Conservation (phyloP, 1,284 basidiomycete genomes). For the Rhizoctonia solani region DNA sequence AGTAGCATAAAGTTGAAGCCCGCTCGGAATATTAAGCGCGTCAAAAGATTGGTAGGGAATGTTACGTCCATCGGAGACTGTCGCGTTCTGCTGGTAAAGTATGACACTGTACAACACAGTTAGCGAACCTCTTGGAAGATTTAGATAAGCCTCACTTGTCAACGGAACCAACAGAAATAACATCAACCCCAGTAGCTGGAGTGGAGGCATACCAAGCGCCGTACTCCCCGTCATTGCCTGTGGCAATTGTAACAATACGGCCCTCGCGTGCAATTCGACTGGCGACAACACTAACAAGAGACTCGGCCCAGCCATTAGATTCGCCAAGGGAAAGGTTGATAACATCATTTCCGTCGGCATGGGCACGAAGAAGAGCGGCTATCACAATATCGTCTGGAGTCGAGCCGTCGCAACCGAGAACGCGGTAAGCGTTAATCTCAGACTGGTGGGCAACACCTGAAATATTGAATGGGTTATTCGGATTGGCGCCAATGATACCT, state of each 20-base stretch:
- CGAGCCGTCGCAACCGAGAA: conserved; percentile 29
- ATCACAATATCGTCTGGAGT: conserved; percentile 33
- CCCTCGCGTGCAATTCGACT: conserved; percentile 45
- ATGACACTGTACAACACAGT: conserved; percentile 3
- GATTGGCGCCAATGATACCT: conserved; percentile 47
- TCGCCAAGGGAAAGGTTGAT: conserved; percentile 49
- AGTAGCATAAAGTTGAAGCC: conserved; percentile 41
- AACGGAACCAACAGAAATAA: conserved; percentile 38
- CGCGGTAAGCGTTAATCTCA: conserved; percentile 29
- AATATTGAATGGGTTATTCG: conserved; percentile 43
- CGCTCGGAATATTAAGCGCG: conserved; percentile 35
- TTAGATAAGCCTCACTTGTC: conserved; percentile 35
- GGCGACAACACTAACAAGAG: conserved; percentile 45
- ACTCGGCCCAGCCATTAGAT: conserved; percentile 45
- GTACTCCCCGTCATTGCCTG: conserved; percentile 38
- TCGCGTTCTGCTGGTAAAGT: conserved; percentile 23
- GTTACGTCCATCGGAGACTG: conserved; percentile 13
- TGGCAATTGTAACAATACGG: conserved; percentile 41
- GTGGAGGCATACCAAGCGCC: conserved; percentile 35
- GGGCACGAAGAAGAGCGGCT: conserved; percentile 38
- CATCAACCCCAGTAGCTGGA: conserved; percentile 35
- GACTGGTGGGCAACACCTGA: conserved; percentile 34
- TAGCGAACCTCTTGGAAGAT: not conserved
- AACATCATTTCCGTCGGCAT: conserved; percentile 47
- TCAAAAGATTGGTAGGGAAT: conserved; percentile 39